Evolutionary conservation across 2,329 filamentous ascomycete species (phyloP).

Genomic region (Fusarium stilboides): DNA sequence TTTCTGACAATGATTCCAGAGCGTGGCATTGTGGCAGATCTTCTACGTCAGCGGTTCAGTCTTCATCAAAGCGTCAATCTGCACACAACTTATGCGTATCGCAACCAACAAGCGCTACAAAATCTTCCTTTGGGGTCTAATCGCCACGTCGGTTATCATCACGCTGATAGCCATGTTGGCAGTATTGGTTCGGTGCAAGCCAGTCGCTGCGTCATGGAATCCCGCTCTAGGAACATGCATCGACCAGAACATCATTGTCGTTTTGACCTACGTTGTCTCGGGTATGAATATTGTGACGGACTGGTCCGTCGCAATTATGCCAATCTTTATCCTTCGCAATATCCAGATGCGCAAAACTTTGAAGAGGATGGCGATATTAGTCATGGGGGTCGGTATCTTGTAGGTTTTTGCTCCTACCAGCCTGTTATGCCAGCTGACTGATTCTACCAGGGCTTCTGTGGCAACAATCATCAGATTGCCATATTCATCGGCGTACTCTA

Average conservation of each 20-base stretch:
- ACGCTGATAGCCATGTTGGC: background rate
- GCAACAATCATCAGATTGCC: constrained; percentile 30
- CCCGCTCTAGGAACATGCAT: constrained; percentile 13
- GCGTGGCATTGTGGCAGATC: constrained; percentile 16
- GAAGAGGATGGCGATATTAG: constrained; percentile 5
- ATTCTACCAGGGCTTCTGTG: constrained; percentile 14
- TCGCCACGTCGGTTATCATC: background rate
- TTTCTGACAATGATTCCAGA: background rate
- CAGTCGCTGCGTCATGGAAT: constrained; percentile 19
- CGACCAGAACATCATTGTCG: constrained; percentile 1
- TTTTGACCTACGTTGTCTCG: constrained; percentile 23
- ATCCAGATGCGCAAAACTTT: constrained; percentile 18
- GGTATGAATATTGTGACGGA: constrained; percentile 18
- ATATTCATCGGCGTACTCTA: constrained; percentile 19
- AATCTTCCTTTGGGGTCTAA: constrained; percentile 1
- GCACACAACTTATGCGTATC: constrained; percentile 18
- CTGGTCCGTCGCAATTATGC: constrained; percentile 22
- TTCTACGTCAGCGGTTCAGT: constrained; percentile 20
- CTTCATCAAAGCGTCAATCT: constrained; percentile 28
- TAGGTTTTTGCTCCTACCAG: background rate
- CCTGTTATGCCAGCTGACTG: background rate
- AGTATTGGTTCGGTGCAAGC: constrained; percentile 13
- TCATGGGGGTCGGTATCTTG: constrained; percentile 28
- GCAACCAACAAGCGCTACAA: background rate
- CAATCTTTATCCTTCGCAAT: constrained; percentile 17